Base-by-base conservation (phyloP, 768 basidiomycete species). In the Boletus subparvulus region DNA sequence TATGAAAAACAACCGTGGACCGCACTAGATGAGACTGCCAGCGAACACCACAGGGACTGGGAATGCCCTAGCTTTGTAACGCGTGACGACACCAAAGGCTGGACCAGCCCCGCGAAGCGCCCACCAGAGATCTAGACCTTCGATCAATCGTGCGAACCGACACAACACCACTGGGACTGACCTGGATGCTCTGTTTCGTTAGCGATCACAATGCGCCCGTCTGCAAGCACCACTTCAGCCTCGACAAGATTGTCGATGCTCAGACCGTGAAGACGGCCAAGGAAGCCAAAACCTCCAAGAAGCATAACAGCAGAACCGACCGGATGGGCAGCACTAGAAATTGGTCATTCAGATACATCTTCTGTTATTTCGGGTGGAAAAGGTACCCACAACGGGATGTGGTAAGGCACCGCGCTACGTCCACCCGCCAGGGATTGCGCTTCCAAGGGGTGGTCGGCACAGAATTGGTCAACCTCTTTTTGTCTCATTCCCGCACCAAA, bases 161-260 rank as follows among this genome's bases (percentile, higher is more conserved):
- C 1, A 37, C 19, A 5, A 45, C 14, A 24, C 14, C n/a, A 35
- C 19, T 46, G 35, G 49, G 11, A 72, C 74, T 54, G 66, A 84
- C 90, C 89, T 52, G 88, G 79, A 67, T 90, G 74, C 40, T 87
- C 86, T 6, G 80, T 78, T 65, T 94, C 85, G 60, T 80, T 92
- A 7, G 87, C 83, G 56, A 87, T 80, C 21, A 93, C 80, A 45
- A 97, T 88, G n/a, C 84, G 76, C 6, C 94, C 94, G 71, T 96
- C 92, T 5, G 93, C 89, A 17, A 94, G 79, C 3, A 97, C 94
- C 74, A 94, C 86, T 72, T 98, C 94, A 0, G 90, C 88, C 66
- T 97, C 94, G 6, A 95, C 88, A 26, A 96, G 75, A 67, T 90
- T 92, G 69, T 98, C 94, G 67, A 94, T 83, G 56, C 91, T 94